phyloP scores from a whole-genome alignment of 768 basidiomycete species.

The Mycena chlorophos region DNA sequence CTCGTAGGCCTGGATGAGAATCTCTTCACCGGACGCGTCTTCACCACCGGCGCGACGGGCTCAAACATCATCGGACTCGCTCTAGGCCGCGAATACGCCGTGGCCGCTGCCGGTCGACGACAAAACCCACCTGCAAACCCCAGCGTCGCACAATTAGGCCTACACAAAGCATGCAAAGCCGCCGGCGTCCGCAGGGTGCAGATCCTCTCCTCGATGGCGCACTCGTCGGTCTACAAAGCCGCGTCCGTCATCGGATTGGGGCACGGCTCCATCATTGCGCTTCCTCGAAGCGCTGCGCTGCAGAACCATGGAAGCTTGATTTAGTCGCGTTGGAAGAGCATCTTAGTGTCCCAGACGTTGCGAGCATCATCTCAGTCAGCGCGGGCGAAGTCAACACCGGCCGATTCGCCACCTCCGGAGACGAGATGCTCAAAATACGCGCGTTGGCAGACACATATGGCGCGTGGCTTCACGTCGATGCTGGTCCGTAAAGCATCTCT shows the following conservation, averaged over 20 bases:
- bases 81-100: constrained; percentile 14
- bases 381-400: constrained; percentile 18
- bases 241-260: constrained; percentile 12
- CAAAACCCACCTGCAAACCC: background rate
- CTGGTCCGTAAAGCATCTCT: constrained; percentile 1
- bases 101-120: constrained; percentile 16
- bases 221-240: constrained; percentile 17
- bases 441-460: constrained; percentile 12
- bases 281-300: constrained; percentile 11
- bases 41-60: constrained; percentile 17
- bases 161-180: constrained; percentile 5
- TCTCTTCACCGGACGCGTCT: constrained; percentile 7
- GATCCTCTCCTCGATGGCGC: constrained; percentile 11
- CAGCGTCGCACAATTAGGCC: constrained; percentile 15
- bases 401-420: constrained; percentile 12
- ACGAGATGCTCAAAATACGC: constrained; percentile 14
- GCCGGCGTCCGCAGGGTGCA: constrained; percentile 16
- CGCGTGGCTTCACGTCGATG: constrained; percentile 20
- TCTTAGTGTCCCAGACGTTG: background rate
- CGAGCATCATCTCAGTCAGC: constrained; percentile 12
- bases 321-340: constrained; percentile 3
- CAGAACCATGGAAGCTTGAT: constrained; percentile 17
- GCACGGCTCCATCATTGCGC: background rate
- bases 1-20: constrained; percentile 11
- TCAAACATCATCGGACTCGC: constrained; percentile 15